phyloP scores from a whole-genome alignment of 1,284 basidiomycete genomes.

The Cronartium quercuum region DNA sequence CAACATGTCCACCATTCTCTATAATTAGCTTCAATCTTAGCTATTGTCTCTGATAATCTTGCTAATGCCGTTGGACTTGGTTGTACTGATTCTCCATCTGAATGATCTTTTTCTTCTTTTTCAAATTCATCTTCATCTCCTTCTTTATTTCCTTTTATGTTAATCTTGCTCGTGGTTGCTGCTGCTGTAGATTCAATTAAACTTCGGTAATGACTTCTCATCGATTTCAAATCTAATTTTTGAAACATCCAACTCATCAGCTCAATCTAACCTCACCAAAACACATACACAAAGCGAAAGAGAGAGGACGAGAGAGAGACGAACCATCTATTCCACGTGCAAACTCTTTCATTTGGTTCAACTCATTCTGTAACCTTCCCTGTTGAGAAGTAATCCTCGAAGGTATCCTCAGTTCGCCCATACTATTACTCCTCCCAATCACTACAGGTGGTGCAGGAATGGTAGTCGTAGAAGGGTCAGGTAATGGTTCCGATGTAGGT shows the following conservation, averaged over 20 bases:
- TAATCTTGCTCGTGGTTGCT: too few relatives aligned
- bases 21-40: slow-evolving; percentile 29
- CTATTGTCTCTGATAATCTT: slow-evolving; percentile 8
- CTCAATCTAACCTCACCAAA: too few relatives aligned
- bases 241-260: too few relatives aligned
- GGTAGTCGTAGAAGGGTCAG: background rate
- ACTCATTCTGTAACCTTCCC: slow-evolving; percentile 26
- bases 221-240: slow-evolving; percentile 31
- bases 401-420: slow-evolving; percentile 38
- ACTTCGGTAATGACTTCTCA: slow-evolving; percentile 24
- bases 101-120: too few relatives aligned
- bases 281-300: background rate
- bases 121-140: too few relatives aligned
- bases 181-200: slow-evolving; percentile 13
- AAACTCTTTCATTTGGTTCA: slow-evolving; percentile 38
- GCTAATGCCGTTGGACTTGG: slow-evolving; percentile 22
- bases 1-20: slow-evolving; percentile 37
- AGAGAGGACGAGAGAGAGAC: background rate
- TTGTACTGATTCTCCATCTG: slow-evolving; percentile 1
- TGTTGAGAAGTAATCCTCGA: slow-evolving; percentile 32
- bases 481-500: background rate
- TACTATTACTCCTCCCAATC: slow-evolving; percentile 34
- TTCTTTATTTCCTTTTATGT: background rate
- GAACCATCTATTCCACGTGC: slow-evolving; percentile 33
- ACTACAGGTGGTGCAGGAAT: background rate